A percentile compares a stretch with the other conserved stretches of the same genome.
Evolutionary conservation across 1,284 basidiomycete genomes (phyloP).

Genomic region (Leccinum insolens): DNA sequence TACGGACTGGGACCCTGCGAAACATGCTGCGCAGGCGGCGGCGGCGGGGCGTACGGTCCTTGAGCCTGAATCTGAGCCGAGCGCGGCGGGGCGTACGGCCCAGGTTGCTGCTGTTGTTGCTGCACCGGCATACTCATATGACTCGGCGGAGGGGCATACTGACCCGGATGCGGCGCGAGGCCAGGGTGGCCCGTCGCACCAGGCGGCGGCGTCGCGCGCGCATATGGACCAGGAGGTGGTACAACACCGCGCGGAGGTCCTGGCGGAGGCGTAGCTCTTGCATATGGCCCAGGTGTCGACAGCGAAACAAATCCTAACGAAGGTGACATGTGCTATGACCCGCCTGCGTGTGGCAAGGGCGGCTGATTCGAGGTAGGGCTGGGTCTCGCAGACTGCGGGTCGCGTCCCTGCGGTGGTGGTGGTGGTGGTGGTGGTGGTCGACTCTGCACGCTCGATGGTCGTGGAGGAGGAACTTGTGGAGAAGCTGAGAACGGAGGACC

Average conservation of each 20-base stretch:
- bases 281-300: conserved; percentile 36
- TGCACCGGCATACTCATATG: conserved; percentile 24
- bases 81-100: conserved; percentile 38
- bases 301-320: conserved; percentile 31
- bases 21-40: conserved; percentile 10
- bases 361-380: conserved; percentile 43
- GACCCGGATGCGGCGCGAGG: conserved; percentile 27
- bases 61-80: conserved; percentile 13
- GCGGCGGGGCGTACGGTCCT: conserved; percentile 38
- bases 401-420: conserved; percentile 46
- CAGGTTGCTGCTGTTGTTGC: conserved; percentile 40
- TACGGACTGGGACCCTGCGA: conserved; percentile 15
- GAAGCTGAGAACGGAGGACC: conserved; percentile 43
- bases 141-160: conserved; percentile 35
- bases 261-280: conserved; percentile 42
- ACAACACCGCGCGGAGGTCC: conserved; percentile 37
- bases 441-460: conserved; percentile 61
- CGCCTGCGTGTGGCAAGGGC: conserved; percentile 41
- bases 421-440: conserved; percentile 37
- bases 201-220: conserved; percentile 46
- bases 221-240: conserved; percentile 37
- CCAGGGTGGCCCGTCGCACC: conserved; percentile 34
- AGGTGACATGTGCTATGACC: conserved; percentile 48
- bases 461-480: conserved; percentile 53
- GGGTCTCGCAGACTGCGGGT: conserved; percentile 40